phyloP scores from a whole-genome alignment of 2,329 filamentous ascomycete species.

The Magnaporthiopsis rhizophila region DNA sequence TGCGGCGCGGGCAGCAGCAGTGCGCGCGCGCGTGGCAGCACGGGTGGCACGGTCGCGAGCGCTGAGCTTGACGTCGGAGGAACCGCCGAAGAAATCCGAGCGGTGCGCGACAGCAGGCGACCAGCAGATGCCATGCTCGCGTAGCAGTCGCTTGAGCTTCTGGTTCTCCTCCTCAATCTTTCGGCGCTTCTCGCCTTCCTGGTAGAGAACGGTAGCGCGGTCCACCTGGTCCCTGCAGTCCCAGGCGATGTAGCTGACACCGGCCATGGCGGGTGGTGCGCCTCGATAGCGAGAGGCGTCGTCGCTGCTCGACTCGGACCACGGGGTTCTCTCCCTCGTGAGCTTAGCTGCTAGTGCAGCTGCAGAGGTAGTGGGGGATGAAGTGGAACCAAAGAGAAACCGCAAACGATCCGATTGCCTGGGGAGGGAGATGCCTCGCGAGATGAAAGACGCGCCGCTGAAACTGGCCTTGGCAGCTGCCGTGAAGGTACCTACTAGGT shows the following conservation, averaged over 20 bases:
- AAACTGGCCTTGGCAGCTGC: too few relatives aligned
- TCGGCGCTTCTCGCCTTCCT: conserved; percentile 36
- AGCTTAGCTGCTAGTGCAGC: background rate
- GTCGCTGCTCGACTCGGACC: too few relatives aligned
- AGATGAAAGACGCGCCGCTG: background rate
- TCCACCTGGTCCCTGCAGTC: conserved; percentile 36
- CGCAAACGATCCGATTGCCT: background rate
- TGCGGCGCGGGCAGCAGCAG: conserved; percentile 11
- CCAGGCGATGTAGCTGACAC: background rate
- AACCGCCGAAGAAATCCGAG: conserved; percentile 12
- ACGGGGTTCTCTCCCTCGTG: background rate
- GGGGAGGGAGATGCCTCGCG: background rate
- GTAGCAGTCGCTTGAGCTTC: conserved; percentile 41
- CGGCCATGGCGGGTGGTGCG: background rate
- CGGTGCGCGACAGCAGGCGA: conserved; percentile 26
- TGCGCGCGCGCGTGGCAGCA: conserved; percentile 18
- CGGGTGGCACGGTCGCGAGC: too few relatives aligned
- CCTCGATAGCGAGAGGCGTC: background rate
- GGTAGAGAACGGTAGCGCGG: conserved; percentile 38
- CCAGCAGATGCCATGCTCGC: conserved; percentile 45
- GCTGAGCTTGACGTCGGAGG: conserved; percentile 1
- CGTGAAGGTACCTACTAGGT: background rate
- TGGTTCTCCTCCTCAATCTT: conserved; percentile 40
- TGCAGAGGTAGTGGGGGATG: background rate
- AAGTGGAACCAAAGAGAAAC: background rate